Base-by-base conservation (phyloP, 2,329 filamentous ascomycete genomes). In the Fusarium sublunatum region DNA sequence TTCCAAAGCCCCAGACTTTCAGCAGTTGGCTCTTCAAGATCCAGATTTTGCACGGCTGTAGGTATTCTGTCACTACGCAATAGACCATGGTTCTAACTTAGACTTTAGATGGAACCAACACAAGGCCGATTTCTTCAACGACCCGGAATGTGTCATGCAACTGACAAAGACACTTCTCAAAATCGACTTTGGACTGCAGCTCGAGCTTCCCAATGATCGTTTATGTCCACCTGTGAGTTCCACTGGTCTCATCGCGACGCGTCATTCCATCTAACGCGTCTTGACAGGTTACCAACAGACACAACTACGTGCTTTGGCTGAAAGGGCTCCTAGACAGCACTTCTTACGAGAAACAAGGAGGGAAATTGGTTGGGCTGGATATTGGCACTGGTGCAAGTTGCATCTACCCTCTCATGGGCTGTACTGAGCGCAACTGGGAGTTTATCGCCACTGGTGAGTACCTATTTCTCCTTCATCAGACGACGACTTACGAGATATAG, bases 271-370 rank as follows among this genome's bases (percentile, higher is more conserved):
- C 53, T 55, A 38, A 64, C 57, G 29, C 40, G 43, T 42, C 25
- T 22, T 29, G 11, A 7, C 8, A 85, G 84, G 81, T 86, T 2
- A 82, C 84, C 0, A 86, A 86, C 59, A 87, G 93, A 45, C 89
- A 96, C 75, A 95, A 94, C 72, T 99, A 99, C 74, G 86, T 98
- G 19, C 79, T 93, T 8, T 98, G 93, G 93, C 80, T 98, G 2
- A 92, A 96, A 70, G 82, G 84, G 4, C 83, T 99, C 0, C 73
- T 98, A 7, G 92, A 96, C 70, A 88, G 87, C 1, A 90, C 88
- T 0, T 79, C 79, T 0, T 89, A 86, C 65, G 77, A 83, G 3
- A 70, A 74, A 3, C 72, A 74, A 3, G 72, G 72, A 1, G 78
- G 84, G n/a, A 77, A 82, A 38, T 80, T 92, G 3, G 74, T 83